Evolutionary conservation across 202 grass and related monocot species (phyloP), one percentile per base, ranked within the genome.

Genomic region (Zoysia matrella): DNA sequence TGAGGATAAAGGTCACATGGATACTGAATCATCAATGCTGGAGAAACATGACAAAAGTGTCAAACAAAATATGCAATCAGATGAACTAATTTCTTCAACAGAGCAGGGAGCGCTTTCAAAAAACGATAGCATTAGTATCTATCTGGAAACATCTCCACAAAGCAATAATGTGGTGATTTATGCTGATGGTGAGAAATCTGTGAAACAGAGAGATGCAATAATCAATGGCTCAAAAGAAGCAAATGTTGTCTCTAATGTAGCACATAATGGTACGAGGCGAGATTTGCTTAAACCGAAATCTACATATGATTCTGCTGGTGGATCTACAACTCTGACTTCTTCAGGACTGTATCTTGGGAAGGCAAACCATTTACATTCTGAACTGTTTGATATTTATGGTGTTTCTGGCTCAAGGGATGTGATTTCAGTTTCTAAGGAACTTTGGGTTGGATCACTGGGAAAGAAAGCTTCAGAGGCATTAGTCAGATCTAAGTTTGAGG

Each of bases 361-460:
- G 72, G 51, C 62, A 9, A 87, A 81, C 8, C 72, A 81, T 76
- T 46, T 55, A 66, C 81, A 67, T 73, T 72, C 77, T 77, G 72
- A 87, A 85, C 65, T 77, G 61, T 89, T 82, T 85, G 87, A 94
- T 85, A 84, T 86, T 88, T 91, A 92, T 88, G 83, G 83, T 60
- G 82, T 84, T 90, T 76, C 73, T 73, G 73, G 77, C 55, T 81
- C 87, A 47, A 86, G 85, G 40, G 89, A 92, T 71, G 89, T 97
- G 69, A 88, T 94, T 69, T 90, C 85, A 80, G 89, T 93, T 82
- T 94, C 94, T 22, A 97, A 92, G 87, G 90, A 92, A 81, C 91
- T 97, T 72, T 97, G 91, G 91, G 76, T 94, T 69, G 81, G 91
- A 58, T 90, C 73, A 73, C 55, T 92, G 45, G 91, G 91, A 65